Evolutionary conservation across 2,329 filamentous ascomycete species (phyloP), one percentile per base, ranked within the genome.

Genomic region (Hypoxylon sp.): DNA sequence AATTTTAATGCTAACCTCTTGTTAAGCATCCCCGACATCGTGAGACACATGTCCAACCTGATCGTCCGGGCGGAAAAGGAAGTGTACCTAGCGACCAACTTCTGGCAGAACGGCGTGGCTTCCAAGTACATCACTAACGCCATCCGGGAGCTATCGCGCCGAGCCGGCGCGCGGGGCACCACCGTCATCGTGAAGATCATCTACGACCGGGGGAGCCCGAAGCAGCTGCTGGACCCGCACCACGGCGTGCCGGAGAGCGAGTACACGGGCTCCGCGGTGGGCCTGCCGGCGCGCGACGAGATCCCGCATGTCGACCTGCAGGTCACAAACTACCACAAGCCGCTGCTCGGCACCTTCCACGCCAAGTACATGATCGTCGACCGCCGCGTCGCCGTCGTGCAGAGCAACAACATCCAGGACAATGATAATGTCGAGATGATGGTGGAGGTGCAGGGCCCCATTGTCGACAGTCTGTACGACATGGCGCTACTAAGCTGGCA

Each of bases 341-440:
- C 90, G 1, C 76, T 90, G 1, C 76, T 94, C 2, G 91, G 91
- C 0, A 94, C 91, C 0, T 90, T 93, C 41, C 91, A 94, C 71
- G 82, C 87, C 65, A 94, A 94, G 72, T 93, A 90, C 72, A 91
- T 92, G 82, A 80, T 94, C 1, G 86, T 94, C 1, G 91, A 94
- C 74, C 83, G 91, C 6, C 86, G 85, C 64, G 81, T 90, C n/a
- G 91, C 85, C 0, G 79, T 91, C 1, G 74, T 94, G 1, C 89
- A 91, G 77, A 93, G 90, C 78, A 93, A 93, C 74, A 94, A 94
- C 71, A 90, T 94, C 51, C 83, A 88, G 75, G 88, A 92, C 67
- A 94, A 93, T 55, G 89, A 91, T 69, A 94, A 94, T 68, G 63
- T 93, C 57, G 91, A 94, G 75, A 93, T 94, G 91, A 88, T 92